Evolutionary conservation across 1,284 basidiomycete genomes (phyloP), one percentile per base, ranked within the genome.

Genomic region (Trichosporon coremiiforme): DNA sequence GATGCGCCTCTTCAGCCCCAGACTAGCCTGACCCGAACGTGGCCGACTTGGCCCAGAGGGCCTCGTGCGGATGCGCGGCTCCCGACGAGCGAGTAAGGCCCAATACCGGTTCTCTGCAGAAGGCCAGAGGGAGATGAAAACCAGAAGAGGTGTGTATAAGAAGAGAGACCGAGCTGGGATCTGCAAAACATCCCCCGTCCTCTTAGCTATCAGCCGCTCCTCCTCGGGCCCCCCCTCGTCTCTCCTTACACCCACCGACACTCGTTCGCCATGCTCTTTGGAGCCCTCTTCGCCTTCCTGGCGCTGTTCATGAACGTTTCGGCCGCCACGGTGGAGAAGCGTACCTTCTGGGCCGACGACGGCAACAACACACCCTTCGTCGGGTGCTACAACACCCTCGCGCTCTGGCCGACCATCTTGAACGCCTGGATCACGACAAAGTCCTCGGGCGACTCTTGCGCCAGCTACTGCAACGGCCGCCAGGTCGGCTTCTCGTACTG

Each of bases 301-400:
- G 57, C 33, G 15, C 15, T 62, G 29, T n/a, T 62, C 57, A 8
- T 62, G 31, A 15, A 31, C 8, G 57, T n/a, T 6, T 29, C 33
- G 22, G 57, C 31, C 5, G 31, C 57, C 17, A 4, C 33, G 31
- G 29, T 62, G 15, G 57, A 62, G 13, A 17, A 17, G 29, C 57
- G 57, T 15, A 62, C 57, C 15, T 62, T 62, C 57, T 62, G 57
- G 57, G 57, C 57, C 29, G 31, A 62, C 31, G 57, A 62, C 57
- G 57, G 57, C 31, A 35, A 62, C 57, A 33, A 62, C 57, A 33
- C 57, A 3, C 57, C 57, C 13, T 62, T 62, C 33, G 57, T 62
- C 7, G 57, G 57, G 15, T 62, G 57, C 31, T 62, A n/a, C 57
- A 62, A 62, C 57, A 62, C 29, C 6, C 57, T 62, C 20, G 20